Percentiles rank a stretch among this genome's conserved stretches.
phyloP scores from a whole-genome alignment of 495 filamentous ascomycete genomes.

The Rusavskia elegans region DNA sequence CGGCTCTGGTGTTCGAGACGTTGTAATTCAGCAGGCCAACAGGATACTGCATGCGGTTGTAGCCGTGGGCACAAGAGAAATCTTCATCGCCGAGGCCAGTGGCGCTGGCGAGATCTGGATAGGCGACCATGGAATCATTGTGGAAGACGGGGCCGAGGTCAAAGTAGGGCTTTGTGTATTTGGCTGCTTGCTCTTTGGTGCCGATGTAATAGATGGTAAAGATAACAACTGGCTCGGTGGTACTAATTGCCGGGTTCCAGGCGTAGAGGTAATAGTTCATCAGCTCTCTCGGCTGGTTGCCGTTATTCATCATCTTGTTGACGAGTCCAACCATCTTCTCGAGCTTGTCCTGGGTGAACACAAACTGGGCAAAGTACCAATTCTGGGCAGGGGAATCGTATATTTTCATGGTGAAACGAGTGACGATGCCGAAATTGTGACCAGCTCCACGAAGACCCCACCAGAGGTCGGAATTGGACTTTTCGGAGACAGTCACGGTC shows the following conservation, averaged over 20 bases:
- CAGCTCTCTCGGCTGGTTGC: not conserved
- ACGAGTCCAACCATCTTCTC: not conserved
- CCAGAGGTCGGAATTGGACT: conserved; percentile 4
- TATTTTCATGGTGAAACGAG: conserved; percentile 13
- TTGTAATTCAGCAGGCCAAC: no score
- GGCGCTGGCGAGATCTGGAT: conserved; percentile 9
- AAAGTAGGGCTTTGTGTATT: conserved; percentile 5
- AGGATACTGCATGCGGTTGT: no score
- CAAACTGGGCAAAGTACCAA: conserved; percentile 11
- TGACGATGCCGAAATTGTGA: conserved; percentile 13
- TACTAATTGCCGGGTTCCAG: not conserved
- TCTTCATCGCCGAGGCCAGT: conserved; percentile 1
- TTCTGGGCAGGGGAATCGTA: conserved; percentile 15
- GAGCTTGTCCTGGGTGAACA: conserved; percentile 7
- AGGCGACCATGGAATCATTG: conserved; percentile 6
- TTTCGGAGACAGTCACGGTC: not conserved
- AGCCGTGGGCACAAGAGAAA: not conserved
- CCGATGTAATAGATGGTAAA: not conserved
- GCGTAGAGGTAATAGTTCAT: not conserved
- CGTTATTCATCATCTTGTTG: not conserved
- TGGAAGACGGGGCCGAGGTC: conserved; percentile 7
- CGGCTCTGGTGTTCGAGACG: no score
- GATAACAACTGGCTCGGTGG: not conserved
- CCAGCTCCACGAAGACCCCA: conserved; percentile 11
- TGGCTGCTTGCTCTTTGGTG: not conserved